Percentiles rank a stretch among this genome's conserved stretches.
Evolutionary conservation across 257 asterid species (phyloP).

Genomic region (Solanum neorickii): DNA sequence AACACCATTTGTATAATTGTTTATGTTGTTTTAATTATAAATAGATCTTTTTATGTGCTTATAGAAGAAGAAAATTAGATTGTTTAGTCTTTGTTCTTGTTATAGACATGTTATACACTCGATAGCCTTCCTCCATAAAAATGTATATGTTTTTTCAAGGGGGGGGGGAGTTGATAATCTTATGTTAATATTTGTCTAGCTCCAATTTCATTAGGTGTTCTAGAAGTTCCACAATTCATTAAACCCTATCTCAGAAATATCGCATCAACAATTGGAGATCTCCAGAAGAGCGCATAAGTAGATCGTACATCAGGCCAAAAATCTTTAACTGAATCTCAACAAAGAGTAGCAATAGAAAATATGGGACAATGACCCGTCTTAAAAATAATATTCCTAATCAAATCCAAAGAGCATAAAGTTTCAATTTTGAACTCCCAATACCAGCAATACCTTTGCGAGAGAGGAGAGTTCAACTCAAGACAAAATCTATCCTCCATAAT

Average conservation of each 20-base stretch:
- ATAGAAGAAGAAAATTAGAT: too few species aligned
- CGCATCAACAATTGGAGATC: constrained; percentile 11
- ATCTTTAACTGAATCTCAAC: neutral
- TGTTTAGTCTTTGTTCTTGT: too few species aligned
- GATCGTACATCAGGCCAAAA: neutral
- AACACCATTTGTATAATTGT: too few species aligned
- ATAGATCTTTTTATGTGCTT: too few species aligned
- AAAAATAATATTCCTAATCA: neutral
- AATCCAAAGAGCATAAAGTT: neutral
- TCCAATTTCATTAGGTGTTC: too few species aligned
- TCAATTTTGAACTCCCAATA: neutral
- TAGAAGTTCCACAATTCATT: too few species aligned
- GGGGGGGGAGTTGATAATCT: too few species aligned
- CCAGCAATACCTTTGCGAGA: neutral
- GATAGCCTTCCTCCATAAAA: too few species aligned
- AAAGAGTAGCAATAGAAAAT: neutral
- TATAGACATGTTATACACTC: too few species aligned
- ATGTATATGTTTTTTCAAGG: too few species aligned
- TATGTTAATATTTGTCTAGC: too few species aligned
- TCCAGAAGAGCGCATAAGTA: neutral
- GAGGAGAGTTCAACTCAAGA: neutral
- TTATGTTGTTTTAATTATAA: too few species aligned
- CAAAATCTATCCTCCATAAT: neutral
- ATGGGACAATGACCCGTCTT: neutral
- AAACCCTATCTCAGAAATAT: constrained; percentile 4